Evolutionary conservation across 148 eudicot genomes (phyloP).

Genomic region (Spergularia marina): DNA sequence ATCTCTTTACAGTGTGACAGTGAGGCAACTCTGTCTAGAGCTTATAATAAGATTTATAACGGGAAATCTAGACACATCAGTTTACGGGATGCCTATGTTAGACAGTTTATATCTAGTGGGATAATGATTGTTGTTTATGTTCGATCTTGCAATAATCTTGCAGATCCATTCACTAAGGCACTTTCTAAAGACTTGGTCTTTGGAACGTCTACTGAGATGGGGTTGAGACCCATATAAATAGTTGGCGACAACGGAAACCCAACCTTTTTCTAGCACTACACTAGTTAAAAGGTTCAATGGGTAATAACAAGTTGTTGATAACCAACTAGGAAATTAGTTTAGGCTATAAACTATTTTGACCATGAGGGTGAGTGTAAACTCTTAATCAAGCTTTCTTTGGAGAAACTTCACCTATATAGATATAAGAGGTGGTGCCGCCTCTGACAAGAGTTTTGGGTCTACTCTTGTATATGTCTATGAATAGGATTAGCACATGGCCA

Average conservation of each 20-base stretch:
- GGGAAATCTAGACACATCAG: slow-evolving; percentile 10
- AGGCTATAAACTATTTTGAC: neutral
- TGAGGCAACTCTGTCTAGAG: slow-evolving; percentile 13
- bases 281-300: slow-evolving; percentile 12
- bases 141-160: slow-evolving; percentile 17
- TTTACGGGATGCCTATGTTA: slow-evolving; percentile 10
- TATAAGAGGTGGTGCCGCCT: slow-evolving; percentile 9
- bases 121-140: slow-evolving; percentile 20
- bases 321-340: neutral
- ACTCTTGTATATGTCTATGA: slow-evolving; percentile 18
- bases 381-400: too few species aligned
- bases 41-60: neutral
- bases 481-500: slow-evolving; percentile 13
- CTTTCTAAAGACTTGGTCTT: slow-evolving; percentile 4
- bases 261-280: neutral
- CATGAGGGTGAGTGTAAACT: neutral
- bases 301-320: slow-evolving; percentile 15
- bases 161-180: slow-evolving; percentile 23
- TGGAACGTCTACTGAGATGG: slow-evolving; percentile 12
- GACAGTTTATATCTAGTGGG: slow-evolving; percentile 13
- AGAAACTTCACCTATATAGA: too few species aligned
- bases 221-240: neutral
- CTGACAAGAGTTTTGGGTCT: neutral
- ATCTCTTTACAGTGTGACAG: slow-evolving; percentile 19
- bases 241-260: neutral